These are phyloP conservation scores for Epichloe sibirici DNA, from an alignment of 2,329 filamentous ascomycete genomes.

Conservation along the genomic window DNA sequence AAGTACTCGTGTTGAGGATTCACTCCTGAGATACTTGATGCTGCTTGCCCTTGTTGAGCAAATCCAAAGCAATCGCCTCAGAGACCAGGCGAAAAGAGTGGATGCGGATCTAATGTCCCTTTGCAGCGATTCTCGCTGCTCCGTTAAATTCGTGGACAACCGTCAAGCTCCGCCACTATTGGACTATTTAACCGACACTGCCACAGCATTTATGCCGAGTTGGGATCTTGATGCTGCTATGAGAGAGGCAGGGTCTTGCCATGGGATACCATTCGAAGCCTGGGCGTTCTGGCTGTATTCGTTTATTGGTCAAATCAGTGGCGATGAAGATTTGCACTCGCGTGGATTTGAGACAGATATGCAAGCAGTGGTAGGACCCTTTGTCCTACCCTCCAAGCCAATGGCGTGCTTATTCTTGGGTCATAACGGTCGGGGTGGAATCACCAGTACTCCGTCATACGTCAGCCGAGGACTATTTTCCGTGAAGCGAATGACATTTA, in stretches of 20 bases:
- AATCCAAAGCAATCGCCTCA: conserved; percentile 11
- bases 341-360: conserved; percentile 9
- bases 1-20: conserved; percentile 17
- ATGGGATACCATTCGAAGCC: conserved; percentile 23
- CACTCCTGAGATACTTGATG: conserved; percentile 23
- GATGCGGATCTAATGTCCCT: conserved; percentile 23
- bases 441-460: conserved; percentile 23
- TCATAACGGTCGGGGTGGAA: conserved; percentile 22
- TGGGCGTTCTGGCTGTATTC: conserved; percentile 31
- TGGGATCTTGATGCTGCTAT: conserved; percentile 19
- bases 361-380: conserved; percentile 23
- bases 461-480: conserved; percentile 23
- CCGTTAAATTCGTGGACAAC: conserved; percentile 20
- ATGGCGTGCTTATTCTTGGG: conserved; percentile 26
- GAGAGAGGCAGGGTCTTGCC: conserved; percentile 19
- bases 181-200: conserved; percentile 21
- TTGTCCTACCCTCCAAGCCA: conserved; percentile 27
- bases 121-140: conserved; percentile 20
- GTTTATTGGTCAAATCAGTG: conserved; percentile 25
- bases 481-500: conserved; percentile 23
- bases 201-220: conserved; percentile 17
- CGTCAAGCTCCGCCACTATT: conserved; percentile 20
- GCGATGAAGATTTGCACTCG: conserved; percentile 21
- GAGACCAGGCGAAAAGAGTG: conserved; percentile 19
- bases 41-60: conserved; percentile 20